Evolutionary conservation across 306 rosid genomes (phyloP), one percentile per base, ranked within the genome.

Genomic region (Elaeagnus macrophylla): DNA sequence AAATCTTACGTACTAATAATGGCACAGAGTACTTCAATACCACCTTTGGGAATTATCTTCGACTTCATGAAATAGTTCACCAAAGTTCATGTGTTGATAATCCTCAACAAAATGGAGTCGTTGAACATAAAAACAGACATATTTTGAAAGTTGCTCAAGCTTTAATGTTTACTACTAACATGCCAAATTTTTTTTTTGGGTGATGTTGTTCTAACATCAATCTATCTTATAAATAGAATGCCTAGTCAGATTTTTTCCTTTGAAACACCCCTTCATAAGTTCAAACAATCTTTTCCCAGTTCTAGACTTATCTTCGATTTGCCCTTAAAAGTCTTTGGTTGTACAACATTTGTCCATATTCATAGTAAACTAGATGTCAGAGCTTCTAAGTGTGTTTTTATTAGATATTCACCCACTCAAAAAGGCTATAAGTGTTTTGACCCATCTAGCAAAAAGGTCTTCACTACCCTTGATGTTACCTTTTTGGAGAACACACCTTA

Each of bases 81-180:
- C 59, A 54, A 3, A 54, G 59, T 46, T 59, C 53, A 4, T 45
- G 41, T 2, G n/a, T n/a, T 7, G 19, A 43, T 11, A 16, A 38
- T 12, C 51, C 64, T 19, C 53, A 59, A 59, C 53, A 44, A 45
- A 59, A 59, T 13, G 18, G 18, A 12, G 18, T 45, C 19, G 50
- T 11, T n/a, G n/a, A n/a, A n/a, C n/a, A n/a, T n/a, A n/a, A n/a
- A n/a, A n/a, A n/a, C n/a, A n/a, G n/a, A n/a, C 44, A 59, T 35
- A 5, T 59, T 2, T 9, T 59, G 7, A 35, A 25, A 12, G 6
- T 2, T 6, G 12, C 41, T 9, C 20, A 7, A 12, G 38, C 43
- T 8, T 15, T 59, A 14, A 32, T 59, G 6, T 15, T 59, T 36
- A 10, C 38, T 0, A 44, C 6, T 37, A 46, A 59, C 48, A 43